These are phyloP conservation scores for Neurospora sp. DNA, from an alignment of 495 filamentous ascomycete genomes.

Conservation along the genomic window DNA sequence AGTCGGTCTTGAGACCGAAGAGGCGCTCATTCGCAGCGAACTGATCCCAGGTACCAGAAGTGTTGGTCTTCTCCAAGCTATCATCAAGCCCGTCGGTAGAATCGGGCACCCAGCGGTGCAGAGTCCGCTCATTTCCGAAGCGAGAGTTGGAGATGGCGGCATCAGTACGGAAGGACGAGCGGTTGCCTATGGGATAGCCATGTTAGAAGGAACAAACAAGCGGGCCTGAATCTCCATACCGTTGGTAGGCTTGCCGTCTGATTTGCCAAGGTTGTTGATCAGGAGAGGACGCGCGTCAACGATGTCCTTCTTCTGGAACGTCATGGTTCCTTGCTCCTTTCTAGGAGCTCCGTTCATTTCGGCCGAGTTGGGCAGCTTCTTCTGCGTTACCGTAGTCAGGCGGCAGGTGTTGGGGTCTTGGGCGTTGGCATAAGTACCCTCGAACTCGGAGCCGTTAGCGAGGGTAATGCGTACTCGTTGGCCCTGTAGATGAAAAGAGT, in stretches of 20 bases:
- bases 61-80: constrained; percentile 51
- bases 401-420: constrained; percentile 52
- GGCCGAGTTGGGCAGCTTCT: constrained; percentile 31
- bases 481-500: constrained; percentile 42
- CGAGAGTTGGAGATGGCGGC: constrained; percentile 73
- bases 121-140: constrained; percentile 55
- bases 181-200: constrained; percentile 21
- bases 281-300: constrained; percentile 50
- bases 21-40: constrained; percentile 82
- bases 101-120: constrained; percentile 80
- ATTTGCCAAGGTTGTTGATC: constrained; percentile 33
- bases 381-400: constrained; percentile 75
- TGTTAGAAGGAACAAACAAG: neutral
- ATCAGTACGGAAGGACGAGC: constrained; percentile 70
- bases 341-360: constrained; percentile 34
- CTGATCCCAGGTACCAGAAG: constrained; percentile 69
- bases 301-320: constrained; percentile 71
- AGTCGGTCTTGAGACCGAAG: constrained; percentile 78
- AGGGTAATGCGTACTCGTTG: constrained; percentile 55
- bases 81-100: constrained; percentile 51
- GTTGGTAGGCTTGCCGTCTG: constrained; percentile 50
- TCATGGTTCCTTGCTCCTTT: constrained; percentile 50
- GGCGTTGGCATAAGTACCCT: constrained; percentile 51
- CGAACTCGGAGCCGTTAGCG: constrained; percentile 61
- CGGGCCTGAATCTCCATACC: constrained; percentile 41